Base-by-base conservation (phyloP, 352 stramenopile genomes). In the Phytopythium aichiense region DNA sequence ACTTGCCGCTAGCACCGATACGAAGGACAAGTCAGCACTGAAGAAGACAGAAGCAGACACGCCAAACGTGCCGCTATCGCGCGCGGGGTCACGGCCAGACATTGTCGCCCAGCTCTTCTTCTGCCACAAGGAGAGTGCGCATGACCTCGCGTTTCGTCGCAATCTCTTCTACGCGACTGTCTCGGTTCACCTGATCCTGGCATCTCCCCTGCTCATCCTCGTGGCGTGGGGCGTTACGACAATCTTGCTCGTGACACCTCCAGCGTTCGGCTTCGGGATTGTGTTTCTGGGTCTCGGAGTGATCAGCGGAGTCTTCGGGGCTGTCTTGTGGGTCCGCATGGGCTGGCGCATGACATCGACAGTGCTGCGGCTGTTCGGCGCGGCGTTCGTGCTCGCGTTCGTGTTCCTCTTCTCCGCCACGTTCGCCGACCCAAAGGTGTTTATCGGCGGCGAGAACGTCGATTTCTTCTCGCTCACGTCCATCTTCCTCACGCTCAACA, bases 401-500 rank as follows among this genome's bases (percentile, higher is more conserved):
- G 73, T 88, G 20, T 96, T 94, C 50, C 70, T 96, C 35, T 89
- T 96, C 63, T 79, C 79, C 1, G 72, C 84, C 18, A 92, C 81
- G 9, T 93, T 96, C 49, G 80, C 86, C 18, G 87, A 94, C 49
- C 84, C 85, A 0, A 73, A 77, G 30, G 81, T 92, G 22, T 90
- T 88, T 51, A 46, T 91, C 0, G 86, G 80, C 23, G 79, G 82
- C 20, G 68, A 88, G 50, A 61, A 82, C 23, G 59, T 95, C 45
- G 83, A 93, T 22, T 92, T 92, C 37, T 92, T 93, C 62, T 77
- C 84, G 25, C 65, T 96, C 45, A 92, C 80, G 20, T 68, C 73
- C 37, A 87, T 94, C 42, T 93, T 90, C 48, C 68, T 94, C 13
- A 92, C 87, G 23, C 75, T 94, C 52, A 94, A 94, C 64, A 92